A percentile compares a stretch with the other conserved stretches of the same genome.
phyloP scores from a whole-genome alignment of 306 rosid species.

The Sicyos edulis region DNA sequence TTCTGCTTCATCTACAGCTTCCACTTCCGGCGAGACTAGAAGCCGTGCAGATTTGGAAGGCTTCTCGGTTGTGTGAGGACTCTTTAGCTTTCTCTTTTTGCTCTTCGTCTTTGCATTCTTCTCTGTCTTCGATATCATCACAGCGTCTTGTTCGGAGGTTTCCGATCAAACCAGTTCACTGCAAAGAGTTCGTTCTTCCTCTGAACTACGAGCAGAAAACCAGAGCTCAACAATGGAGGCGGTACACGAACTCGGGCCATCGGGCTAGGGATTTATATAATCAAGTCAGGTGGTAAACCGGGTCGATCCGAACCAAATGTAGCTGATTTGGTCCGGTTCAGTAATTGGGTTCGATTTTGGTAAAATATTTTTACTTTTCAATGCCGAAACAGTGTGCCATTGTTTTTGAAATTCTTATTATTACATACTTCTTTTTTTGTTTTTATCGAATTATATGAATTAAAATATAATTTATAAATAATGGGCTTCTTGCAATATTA shows the following conservation, averaged over 20 bases:
- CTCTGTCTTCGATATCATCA: slow-evolving; percentile 11
- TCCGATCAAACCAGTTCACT: background rate
- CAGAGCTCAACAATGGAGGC: background rate
- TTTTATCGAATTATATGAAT: no score
- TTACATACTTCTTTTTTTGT: no score
- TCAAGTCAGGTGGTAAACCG: background rate
- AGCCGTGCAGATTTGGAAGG: slow-evolving; percentile 39
- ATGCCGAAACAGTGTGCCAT: no score
- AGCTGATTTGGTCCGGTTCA: background rate
- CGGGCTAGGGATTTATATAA: background rate
- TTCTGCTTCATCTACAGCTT: slow-evolving; percentile 20
- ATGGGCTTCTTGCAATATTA: no score
- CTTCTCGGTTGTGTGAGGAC: slow-evolving; percentile 20
- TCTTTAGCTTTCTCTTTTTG: slow-evolving; percentile 43
- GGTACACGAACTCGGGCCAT: background rate
- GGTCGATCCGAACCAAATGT: background rate
- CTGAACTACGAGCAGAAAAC: background rate
- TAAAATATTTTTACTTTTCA: background rate
- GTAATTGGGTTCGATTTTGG: background rate
- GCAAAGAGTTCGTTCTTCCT: slow-evolving; percentile 1
- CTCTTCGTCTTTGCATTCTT: slow-evolving; percentile 22
- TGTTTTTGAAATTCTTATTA: no score
- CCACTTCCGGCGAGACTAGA: slow-evolving; percentile 18
- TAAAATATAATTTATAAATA: no score
- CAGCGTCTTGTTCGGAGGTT: background rate